A percentile compares a stretch with the other conserved stretches of the same genome.
These are phyloP conservation scores for Urochloa ruziziensis DNA, from an alignment of 176 grass and related monocot species.

Conservation along the genomic window DNA sequence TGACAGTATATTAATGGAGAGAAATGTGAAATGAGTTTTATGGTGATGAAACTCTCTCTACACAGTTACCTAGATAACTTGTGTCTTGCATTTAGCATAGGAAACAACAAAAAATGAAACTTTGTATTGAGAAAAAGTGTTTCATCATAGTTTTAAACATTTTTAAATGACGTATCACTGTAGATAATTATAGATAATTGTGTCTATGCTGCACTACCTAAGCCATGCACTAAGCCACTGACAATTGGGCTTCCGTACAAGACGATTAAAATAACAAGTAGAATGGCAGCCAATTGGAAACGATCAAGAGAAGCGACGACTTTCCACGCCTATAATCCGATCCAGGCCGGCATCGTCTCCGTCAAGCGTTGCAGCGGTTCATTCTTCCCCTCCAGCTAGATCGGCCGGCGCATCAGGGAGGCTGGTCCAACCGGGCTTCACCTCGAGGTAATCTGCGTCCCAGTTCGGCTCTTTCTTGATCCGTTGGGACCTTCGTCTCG, in stretches of 20 bases:
- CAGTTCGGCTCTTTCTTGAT: not conserved
- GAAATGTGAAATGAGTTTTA: no score
- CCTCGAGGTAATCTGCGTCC: slow-evolving; percentile 8
- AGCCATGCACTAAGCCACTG: not conserved
- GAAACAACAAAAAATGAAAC: no score
- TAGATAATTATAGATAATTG: no score
- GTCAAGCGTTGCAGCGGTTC: not conserved
- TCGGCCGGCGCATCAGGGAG: not conserved
- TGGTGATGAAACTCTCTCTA: no score
- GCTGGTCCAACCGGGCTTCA: not conserved
- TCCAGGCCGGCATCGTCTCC: not conserved
- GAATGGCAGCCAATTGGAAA: slow-evolving; percentile 22
- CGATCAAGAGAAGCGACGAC: slow-evolving; percentile 11
- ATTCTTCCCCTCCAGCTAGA: not conserved
- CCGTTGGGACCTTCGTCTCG: not conserved
- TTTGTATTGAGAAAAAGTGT: no score
- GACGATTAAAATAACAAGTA: slow-evolving; percentile 9
- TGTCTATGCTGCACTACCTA: no score
- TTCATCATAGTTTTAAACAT: no score
- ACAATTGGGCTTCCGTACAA: not conserved
- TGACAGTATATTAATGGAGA: no score
- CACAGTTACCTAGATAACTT: no score
- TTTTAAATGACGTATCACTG: no score
- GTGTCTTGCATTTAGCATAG: no score
- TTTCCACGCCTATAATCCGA: slow-evolving; percentile 2